Evolutionary conservation across 208 protist genomes (phyloP).

Genomic region (Angomonas deanei): DNA sequence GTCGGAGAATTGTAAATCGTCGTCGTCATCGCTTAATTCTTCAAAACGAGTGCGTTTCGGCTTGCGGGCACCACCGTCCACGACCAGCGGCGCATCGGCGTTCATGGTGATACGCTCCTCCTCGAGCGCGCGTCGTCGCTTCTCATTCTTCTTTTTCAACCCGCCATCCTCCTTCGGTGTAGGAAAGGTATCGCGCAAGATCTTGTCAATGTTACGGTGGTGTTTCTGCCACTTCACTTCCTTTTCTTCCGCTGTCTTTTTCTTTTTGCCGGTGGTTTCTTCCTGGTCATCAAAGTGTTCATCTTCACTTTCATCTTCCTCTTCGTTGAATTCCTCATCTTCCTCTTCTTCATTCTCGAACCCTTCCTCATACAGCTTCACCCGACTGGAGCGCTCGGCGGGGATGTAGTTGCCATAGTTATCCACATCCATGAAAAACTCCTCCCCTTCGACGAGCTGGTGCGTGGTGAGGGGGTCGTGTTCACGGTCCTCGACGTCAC

Average conservation of each 20-base stretch:
- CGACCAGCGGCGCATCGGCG: slow-evolving; percentile 25
- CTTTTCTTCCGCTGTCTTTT: slow-evolving; percentile 21
- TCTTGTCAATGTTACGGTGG: slow-evolving; percentile 80
- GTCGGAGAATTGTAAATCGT: slow-evolving; percentile 37
- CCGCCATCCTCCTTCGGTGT: slow-evolving; percentile 41
- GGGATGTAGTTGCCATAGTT: slow-evolving; percentile 86
- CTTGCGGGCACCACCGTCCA: not conserved
- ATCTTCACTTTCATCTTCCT: slow-evolving; percentile 32
- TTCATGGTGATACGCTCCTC: slow-evolving; percentile 76
- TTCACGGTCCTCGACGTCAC: slow-evolving; percentile 9
- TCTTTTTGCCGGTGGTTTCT: slow-evolving; percentile 26
- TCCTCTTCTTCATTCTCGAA: slow-evolving; percentile 36
- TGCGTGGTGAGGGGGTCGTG: slow-evolving; percentile 22
- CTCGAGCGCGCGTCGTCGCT: slow-evolving; percentile 46
- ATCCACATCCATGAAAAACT: slow-evolving; percentile 81
- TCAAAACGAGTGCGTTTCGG: slow-evolving; percentile 29
- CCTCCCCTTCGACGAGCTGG: slow-evolving; percentile 72
- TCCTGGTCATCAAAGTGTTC: slow-evolving; percentile 23
- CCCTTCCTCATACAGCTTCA: slow-evolving; percentile 71
- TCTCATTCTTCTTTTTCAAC: slow-evolving; percentile 21
- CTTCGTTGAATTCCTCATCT: slow-evolving; percentile 25
- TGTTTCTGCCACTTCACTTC: slow-evolving; percentile 75
- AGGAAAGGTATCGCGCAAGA: slow-evolving; percentile 81
- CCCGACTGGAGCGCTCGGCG: slow-evolving; percentile 58
- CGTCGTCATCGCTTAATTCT: slow-evolving; percentile 35